These are phyloP conservation scores for Dioscorea alata DNA, from an alignment of 106 monocot species.

Conservation along the genomic window DNA sequence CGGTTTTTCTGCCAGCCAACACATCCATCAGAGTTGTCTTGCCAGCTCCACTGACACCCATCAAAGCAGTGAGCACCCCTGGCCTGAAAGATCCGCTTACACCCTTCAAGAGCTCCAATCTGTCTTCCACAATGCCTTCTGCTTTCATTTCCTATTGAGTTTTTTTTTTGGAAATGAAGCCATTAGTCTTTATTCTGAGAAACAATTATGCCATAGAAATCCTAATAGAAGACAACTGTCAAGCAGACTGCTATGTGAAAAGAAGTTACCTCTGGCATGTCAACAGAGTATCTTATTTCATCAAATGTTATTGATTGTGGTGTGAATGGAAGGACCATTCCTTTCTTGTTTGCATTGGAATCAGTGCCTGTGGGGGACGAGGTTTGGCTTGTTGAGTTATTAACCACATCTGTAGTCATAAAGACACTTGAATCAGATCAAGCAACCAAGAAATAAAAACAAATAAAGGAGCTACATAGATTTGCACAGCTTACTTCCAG, in stretches of 20 bases:
- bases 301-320: conserved; percentile 49
- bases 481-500: conserved; percentile 1
- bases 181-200: too few species aligned
- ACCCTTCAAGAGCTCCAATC: conserved; percentile 34
- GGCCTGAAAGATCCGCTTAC: conserved; percentile 67
- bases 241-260: too few species aligned
- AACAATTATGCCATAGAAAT: too few species aligned
- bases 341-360: conserved; percentile 17
- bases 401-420: background rate
- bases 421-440: too few species aligned
- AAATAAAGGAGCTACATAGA: background rate
- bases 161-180: background rate
- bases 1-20: conserved; percentile 62
- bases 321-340: conserved; percentile 57
- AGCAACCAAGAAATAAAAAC: background rate
- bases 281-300: conserved; percentile 51
- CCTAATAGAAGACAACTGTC: background rate
- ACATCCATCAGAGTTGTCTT: conserved; percentile 79
- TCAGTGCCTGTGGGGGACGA: background rate
- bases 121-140: conserved; percentile 31
- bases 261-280: conserved; percentile 50
- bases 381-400: background rate
- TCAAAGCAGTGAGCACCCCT: conserved; percentile 58
- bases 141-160: conserved; percentile 55
- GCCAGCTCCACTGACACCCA: conserved; percentile 67